Conservation (phyloP, 768 basidiomycete species). For the Serendipita vermifera region DNA sequence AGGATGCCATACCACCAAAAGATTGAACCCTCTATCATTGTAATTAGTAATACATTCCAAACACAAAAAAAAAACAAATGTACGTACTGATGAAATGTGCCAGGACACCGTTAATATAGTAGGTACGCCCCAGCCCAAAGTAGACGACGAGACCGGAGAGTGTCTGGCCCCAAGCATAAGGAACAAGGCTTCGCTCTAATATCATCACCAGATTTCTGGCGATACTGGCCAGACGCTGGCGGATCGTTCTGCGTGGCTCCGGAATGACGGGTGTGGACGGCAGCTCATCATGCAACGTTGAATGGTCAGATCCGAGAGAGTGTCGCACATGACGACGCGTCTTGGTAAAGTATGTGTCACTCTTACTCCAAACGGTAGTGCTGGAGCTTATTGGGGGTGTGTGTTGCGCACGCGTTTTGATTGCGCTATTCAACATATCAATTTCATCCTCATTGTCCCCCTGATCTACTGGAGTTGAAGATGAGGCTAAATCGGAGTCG, state of each 20-base stretch:
- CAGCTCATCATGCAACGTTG: constrained; percentile 15
- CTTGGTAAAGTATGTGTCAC: constrained; percentile 44
- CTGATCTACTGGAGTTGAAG: no score
- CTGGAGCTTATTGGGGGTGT: no score
- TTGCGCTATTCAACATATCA: no score
- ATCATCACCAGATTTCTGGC: constrained; percentile 39
- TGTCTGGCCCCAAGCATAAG: constrained; percentile 55
- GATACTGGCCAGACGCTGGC: constrained; percentile 29
- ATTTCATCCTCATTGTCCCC: no score
- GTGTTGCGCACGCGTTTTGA: no score
- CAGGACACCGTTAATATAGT: constrained; percentile 67
- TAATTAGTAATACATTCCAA: neutral
- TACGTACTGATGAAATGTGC: constrained; percentile 83
- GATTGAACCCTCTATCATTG: constrained; percentile 65
- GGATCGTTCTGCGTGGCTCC: neutral
- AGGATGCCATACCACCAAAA: constrained; percentile 87
- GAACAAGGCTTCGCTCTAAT: constrained; percentile 55
- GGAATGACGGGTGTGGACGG: constrained; percentile 20
- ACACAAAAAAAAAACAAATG: constrained; percentile 5
- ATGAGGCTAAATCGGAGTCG: no score
- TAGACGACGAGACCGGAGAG: constrained; percentile 67
- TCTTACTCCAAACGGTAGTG: constrained; percentile 32
- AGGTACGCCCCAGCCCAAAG: constrained; percentile 72
- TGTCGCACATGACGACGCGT: constrained; percentile 43
- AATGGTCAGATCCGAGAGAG: constrained; percentile 22